Conservation (phyloP, 768 basidiomycete species). For the Leccinum barrowsii region DNA sequence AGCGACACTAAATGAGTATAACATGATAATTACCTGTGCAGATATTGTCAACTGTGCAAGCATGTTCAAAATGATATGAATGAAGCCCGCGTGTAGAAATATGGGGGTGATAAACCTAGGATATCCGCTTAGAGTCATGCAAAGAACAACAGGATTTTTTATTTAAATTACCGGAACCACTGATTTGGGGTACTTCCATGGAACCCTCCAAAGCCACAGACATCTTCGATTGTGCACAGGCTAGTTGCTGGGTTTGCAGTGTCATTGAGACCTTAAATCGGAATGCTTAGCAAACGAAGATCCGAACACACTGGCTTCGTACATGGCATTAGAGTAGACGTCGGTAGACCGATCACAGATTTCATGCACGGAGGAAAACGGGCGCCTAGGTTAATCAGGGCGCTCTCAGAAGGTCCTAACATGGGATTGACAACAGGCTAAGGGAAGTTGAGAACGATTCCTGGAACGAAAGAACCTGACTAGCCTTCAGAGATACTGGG, state of each 20-base stretch:
- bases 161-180: constrained; percentile 43
- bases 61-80: constrained; percentile 92
- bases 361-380: constrained; percentile 96
- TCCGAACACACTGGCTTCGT: constrained; percentile 21
- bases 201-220: constrained; percentile 88
- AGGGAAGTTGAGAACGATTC: constrained; percentile 8
- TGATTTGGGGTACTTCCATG: constrained; percentile 46
- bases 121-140: constrained; percentile 34
- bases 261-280: constrained; percentile 66
- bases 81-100: constrained; percentile 92
- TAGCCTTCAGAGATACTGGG: constrained; percentile 80
- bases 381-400: constrained; percentile 83
- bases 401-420: constrained; percentile 85
- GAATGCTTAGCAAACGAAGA: constrained; percentile 3
- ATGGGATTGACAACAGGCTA: constrained; percentile 84
- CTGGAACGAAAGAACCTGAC: constrained; percentile 8
- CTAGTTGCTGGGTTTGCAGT: constrained; percentile 72
- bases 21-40: constrained; percentile 52
- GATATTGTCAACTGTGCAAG: constrained; percentile 78
- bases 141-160: constrained; percentile 34
- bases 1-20: not conserved
- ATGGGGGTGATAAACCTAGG: constrained; percentile 80
- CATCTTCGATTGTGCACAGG: constrained; percentile 70
- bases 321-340: constrained; percentile 59
- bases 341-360: constrained; percentile 50